Evolutionary conservation across 169 alveolate species (phyloP).

Genomic region (Perkinsus chesapeaki): DNA sequence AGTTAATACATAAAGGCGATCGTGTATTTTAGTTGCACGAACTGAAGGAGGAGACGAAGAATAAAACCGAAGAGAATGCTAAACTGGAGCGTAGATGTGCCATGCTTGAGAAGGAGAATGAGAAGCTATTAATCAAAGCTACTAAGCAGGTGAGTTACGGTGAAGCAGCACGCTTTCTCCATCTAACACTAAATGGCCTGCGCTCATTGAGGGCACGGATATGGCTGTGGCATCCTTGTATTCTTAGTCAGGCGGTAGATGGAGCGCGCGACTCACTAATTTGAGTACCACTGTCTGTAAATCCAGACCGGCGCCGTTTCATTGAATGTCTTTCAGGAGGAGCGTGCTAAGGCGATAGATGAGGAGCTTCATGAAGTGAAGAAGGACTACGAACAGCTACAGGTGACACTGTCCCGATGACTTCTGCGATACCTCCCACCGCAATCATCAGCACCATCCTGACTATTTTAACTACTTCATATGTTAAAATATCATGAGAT

Average conservation of each 20-base stretch:
- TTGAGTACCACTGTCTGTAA: no score
- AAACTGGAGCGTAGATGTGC: not conserved
- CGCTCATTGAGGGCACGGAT: no score
- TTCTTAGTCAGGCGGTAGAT: no score
- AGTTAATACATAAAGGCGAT: not conserved
- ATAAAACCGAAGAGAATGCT: not conserved
- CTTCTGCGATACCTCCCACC: not conserved
- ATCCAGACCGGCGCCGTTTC: no score
- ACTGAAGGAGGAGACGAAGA: not conserved
- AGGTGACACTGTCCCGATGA: not conserved
- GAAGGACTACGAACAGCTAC: not conserved
- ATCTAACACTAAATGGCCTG: no score
- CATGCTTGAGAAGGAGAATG: not conserved
- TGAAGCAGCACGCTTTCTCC: no score
- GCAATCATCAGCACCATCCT: no score
- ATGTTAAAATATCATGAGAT: no score
- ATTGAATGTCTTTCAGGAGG: no score
- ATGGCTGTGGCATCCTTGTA: no score
- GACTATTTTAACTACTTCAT: no score
- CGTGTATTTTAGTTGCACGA: not conserved
- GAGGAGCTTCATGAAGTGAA: not conserved
- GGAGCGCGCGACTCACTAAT: no score
- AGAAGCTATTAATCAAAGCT: not conserved
- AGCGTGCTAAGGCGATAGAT: not conserved
- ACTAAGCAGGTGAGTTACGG: not conserved